Base-by-base conservation (phyloP, 495 filamentous ascomycete species). In the Podospora tetraspora region DNA sequence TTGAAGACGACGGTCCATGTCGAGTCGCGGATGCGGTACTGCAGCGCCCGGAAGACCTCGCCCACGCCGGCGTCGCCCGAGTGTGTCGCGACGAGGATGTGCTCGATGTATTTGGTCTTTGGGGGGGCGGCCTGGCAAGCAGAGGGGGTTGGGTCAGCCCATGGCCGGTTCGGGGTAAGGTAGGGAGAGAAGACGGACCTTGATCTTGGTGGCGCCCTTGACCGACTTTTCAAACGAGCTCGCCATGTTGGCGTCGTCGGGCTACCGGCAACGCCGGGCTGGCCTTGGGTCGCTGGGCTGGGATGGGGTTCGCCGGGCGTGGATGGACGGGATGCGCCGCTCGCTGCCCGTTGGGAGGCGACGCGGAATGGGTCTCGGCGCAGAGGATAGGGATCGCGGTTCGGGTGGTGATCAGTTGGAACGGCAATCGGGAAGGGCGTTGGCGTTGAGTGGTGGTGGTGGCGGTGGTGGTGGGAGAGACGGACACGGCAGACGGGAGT, bases 31-130 rank as follows among this genome's bases (percentile, higher is more conserved):
- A 99, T 81, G 63, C 95, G 85, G 74, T 91, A 87, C 73, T 96
- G 92, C 25, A 99, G 80, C 30, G 93, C 91, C 59, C 96, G 87
- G 75, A 99, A 98, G 59, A 99, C 91, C 79, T 99, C 95, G 58
- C 90, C 96, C 61, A 99, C 93, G 67, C 96, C 95, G 19, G 92
- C 91, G 77, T 99, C 95, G 69, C 95, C 95, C 5, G 92, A 88
- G 79, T 97, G 93, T 34, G 95, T 99, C 69, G 95, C 96, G 72
- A 96, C 86, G 22, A 99, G 86, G 76, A 99, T 97, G 75, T 97
- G 92, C 78, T 99, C 96, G 81, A 99, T 94, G 82, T 99, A 99
- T 83, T 99, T 99, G 61, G 96, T 94, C 83, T 99, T 99, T 24
- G 95, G 95, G 68, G 95, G 91, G 63, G 96, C 95, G 79, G 93